phyloP scores from a whole-genome alignment of 768 basidiomycete species.

The Mycena polygramma region DNA sequence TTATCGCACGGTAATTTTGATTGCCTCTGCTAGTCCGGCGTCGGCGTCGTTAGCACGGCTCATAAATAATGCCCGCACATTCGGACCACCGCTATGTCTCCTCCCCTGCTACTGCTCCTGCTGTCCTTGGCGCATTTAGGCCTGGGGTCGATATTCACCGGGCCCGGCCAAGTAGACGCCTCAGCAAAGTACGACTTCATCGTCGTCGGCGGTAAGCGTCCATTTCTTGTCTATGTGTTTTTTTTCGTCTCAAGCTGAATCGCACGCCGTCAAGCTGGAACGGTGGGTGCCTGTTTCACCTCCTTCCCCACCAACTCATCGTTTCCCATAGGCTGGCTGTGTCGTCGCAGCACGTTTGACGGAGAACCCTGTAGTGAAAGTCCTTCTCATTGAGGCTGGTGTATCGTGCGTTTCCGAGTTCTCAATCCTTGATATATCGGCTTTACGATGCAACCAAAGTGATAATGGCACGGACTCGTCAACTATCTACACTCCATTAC shows the following conservation, averaged over 20 bases:
- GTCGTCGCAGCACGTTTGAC: conserved; percentile 54
- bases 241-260: neutral
- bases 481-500: conserved; percentile 12
- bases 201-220: conserved; percentile 24
- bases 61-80: too few relatives aligned
- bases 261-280: neutral
- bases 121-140: neutral
- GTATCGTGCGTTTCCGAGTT: conserved; percentile 1
- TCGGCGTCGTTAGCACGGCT: too few relatives aligned
- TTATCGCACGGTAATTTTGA: too few relatives aligned
- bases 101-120: neutral
- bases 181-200: conserved; percentile 30
- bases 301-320: too few relatives aligned
- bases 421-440: neutral
- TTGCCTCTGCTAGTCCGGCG: too few relatives aligned
- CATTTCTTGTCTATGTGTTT: neutral
- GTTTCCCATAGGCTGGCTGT: conserved; percentile 45
- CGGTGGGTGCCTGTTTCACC: neutral
- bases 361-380: conserved; percentile 47
- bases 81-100: neutral
- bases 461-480: conserved; percentile 15
- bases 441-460: conserved; percentile 3
- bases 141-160: conserved; percentile 12
- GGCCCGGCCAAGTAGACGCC: conserved; percentile 9
- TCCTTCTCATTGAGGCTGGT: conserved; percentile 52